phyloP scores from a whole-genome alignment of 805 yeast genomes.

The Cyberlindnera nakhonratchasimensis region DNA sequence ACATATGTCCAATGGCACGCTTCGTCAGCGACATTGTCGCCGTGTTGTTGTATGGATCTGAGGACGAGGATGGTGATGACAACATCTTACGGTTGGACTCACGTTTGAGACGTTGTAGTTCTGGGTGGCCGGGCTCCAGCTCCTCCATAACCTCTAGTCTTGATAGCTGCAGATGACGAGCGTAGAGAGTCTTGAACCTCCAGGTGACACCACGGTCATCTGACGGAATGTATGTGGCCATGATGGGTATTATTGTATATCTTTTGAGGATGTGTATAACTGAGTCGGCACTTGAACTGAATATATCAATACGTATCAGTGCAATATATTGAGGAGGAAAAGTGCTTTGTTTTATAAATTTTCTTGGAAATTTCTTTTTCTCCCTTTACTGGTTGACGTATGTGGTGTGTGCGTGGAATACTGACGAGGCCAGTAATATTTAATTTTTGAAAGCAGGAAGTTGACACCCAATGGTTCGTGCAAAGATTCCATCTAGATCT shows the following conservation, averaged over 20 bases:
- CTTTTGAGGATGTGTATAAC: background rate
- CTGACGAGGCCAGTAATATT: too few relatives aligned
- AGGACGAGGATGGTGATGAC: too few relatives aligned
- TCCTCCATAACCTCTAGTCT: constrained; percentile 15
- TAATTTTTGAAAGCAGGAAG: too few relatives aligned
- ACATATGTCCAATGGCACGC: background rate
- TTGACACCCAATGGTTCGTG: too few relatives aligned
- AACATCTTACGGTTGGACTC: constrained; percentile 1
- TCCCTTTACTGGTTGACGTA: too few relatives aligned
- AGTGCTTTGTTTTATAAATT: too few relatives aligned
- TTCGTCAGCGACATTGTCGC: background rate
- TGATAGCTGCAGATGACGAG: constrained; percentile 18
- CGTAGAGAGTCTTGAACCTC: constrained; percentile 22
- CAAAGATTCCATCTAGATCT: too few relatives aligned
- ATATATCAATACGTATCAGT: background rate
- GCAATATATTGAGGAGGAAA: too few relatives aligned
- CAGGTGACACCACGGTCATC: constrained; percentile 19
- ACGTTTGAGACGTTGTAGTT: constrained; percentile 4
- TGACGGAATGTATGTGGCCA: constrained; percentile 6
- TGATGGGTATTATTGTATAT: background rate
- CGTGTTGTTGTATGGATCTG: background rate
- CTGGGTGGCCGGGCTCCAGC: constrained; percentile 13
- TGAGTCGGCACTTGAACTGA: background rate
- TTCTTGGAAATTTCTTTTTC: too few relatives aligned
- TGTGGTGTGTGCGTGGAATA: too few relatives aligned